Base-by-base conservation (phyloP, 495 filamentous ascomycete genomes). In the Cercophora sp. region DNA sequence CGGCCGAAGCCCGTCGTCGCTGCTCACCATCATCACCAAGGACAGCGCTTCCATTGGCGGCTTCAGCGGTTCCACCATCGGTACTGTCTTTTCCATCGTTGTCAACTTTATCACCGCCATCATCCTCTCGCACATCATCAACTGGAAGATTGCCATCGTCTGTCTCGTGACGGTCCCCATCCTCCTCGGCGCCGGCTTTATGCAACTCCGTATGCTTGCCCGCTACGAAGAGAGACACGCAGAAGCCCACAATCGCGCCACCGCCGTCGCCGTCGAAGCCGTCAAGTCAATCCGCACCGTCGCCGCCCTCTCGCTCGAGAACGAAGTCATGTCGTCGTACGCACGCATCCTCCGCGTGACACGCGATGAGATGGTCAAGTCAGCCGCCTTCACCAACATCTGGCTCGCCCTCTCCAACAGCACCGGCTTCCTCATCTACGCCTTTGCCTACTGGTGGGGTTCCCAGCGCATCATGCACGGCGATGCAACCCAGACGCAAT, bases 61-160 rank as follows among this genome's bases (percentile, higher is more conserved):
- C 39, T 78, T 96, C 42, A 85, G 82, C 56, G 88, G 88, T 39
- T 75, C 81, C 13, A 90, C 84, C 4, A 78, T 96, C 9, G 89
- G 88, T 18, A 88, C 87, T 11, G 79, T 94, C 50, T 68, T 95
- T 10, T 80, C 79, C 52, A 84, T 87, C 42, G 61, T 32, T 13
- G 29, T 32, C 29, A 32, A 32, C 29, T 32, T 32, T 32, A 13
- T 32, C 29, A 13, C 13, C 8, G 29, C 29, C 8, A 32, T 32
- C 29, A 32, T 32, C 29, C 29, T 32, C 29, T 32, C 29, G 29
- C 29, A 32, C 29, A 32, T 71, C 18, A 86, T 87, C 4, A 90
- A 86, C 5, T 96, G 89, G 88, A 93, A 95, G 63, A 75, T 96
- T n/a, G 87, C 86, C 6, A 74, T 96, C 11, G 90, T 95, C 20